These are phyloP conservation scores for Neoboletus magnificus DNA, from an alignment of 768 basidiomycete species.

Conservation along the genomic window DNA sequence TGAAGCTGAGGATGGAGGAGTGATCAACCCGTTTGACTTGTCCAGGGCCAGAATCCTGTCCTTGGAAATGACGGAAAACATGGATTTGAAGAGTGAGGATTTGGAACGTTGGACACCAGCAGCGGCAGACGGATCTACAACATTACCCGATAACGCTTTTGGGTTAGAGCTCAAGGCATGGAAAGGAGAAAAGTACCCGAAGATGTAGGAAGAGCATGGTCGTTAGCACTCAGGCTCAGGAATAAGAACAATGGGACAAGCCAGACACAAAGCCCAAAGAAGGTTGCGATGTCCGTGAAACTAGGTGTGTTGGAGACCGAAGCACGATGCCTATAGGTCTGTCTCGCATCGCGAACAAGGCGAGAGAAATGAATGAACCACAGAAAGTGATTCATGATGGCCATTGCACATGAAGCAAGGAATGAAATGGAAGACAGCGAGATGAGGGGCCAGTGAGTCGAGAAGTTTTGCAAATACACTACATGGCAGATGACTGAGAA, in stretches of 20 bases:
- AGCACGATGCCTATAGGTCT: conserved; percentile 44
- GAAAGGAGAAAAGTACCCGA: conserved; percentile 36
- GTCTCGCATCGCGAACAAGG: conserved; percentile 60
- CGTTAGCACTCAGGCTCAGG: conserved; percentile 93
- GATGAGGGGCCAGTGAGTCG: conserved; percentile 86
- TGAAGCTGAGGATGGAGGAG: conserved; percentile 45
- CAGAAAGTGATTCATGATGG: conserved; percentile 87
- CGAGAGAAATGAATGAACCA: conserved; percentile 96
- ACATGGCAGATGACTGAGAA: conserved; percentile 85
- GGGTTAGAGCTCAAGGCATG: not conserved
- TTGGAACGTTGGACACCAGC: conserved; percentile 42
- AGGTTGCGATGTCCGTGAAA: conserved; percentile 77
- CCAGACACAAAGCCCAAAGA: conserved; percentile 86
- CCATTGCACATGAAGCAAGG: conserved; percentile 79
- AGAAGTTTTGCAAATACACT: conserved; percentile 93
- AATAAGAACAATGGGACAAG: conserved; percentile 90
- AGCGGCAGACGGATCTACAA: conserved; percentile 22
- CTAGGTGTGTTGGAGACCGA: conserved; percentile 35
- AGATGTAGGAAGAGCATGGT: conserved; percentile 87
- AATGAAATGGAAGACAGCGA: conserved; percentile 84
- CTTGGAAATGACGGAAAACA: conserved; percentile 45
- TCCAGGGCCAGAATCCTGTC: conserved; percentile 45
- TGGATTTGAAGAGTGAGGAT: conserved; percentile 65
- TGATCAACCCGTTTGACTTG: conserved; percentile 66
- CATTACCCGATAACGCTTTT: conserved; percentile 7